Evolutionary conservation across 1,139 yeast genomes (phyloP).

Genomic region (Kazachstania sp.): DNA sequence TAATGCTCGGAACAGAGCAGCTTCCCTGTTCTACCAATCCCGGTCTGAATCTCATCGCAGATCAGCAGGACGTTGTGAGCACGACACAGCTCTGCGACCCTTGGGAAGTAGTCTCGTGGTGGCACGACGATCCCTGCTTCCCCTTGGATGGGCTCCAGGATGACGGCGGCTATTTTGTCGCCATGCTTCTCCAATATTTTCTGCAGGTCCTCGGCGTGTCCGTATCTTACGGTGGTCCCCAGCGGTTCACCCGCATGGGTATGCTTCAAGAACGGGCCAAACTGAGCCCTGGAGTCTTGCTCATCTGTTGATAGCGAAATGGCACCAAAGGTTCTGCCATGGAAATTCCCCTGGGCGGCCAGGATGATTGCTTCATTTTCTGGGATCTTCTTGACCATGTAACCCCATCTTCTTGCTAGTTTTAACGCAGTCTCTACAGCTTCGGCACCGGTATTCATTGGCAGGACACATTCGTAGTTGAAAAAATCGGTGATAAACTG

Average conservation of each 20-base stretch:
- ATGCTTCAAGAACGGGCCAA: slow-evolving; percentile 82
- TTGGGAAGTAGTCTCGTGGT: slow-evolving; percentile 66
- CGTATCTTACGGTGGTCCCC: slow-evolving; percentile 60
- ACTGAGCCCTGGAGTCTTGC: slow-evolving; percentile 69
- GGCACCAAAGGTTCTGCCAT: slow-evolving; percentile 92
- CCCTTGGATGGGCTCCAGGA: slow-evolving; percentile 96
- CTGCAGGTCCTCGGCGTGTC: slow-evolving; percentile 78
- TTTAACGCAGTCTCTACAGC: slow-evolving; percentile 95
- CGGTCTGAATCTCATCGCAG: slow-evolving; percentile 96
- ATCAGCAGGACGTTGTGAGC: slow-evolving; percentile 79
- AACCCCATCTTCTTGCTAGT: slow-evolving; percentile 97
- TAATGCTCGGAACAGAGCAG: slow-evolving; percentile 87
- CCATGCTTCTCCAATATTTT: slow-evolving; percentile 77
- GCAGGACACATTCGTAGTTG: slow-evolving; percentile 85
- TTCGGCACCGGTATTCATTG: slow-evolving; percentile 98
- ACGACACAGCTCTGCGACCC: slow-evolving; percentile 68
- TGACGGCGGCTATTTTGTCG: slow-evolving; percentile 81
- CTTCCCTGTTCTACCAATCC: slow-evolving; percentile 95
- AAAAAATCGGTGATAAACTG: slow-evolving; percentile 84
- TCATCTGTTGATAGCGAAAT: slow-evolving; percentile 95
- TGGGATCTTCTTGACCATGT: slow-evolving; percentile 76
- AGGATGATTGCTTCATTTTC: slow-evolving; percentile 77
- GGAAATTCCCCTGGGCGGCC: slow-evolving; percentile 85
- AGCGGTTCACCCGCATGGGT: slow-evolving; percentile 61
- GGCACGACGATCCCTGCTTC: slow-evolving; percentile 98